Conservation (phyloP, 1,284 basidiomycete genomes). For the Ceratobasidium sp. region DNA sequence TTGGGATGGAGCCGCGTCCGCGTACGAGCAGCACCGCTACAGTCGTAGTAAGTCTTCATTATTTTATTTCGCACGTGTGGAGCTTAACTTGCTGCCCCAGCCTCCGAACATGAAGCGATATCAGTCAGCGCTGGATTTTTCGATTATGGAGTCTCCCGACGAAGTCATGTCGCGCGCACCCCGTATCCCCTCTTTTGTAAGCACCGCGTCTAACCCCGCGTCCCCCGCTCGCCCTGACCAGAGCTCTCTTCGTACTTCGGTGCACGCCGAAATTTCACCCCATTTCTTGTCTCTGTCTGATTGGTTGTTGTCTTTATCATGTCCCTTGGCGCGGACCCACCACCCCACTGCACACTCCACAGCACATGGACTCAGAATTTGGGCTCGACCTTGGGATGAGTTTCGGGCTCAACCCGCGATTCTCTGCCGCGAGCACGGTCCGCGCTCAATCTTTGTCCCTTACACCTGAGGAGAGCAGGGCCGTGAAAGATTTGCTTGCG, state of each 20-base stretch:
- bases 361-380: slow-evolving; percentile 24
- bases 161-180: slow-evolving; percentile 30
- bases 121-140: slow-evolving; percentile 9
- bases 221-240: slow-evolving; percentile 23
- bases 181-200: slow-evolving; percentile 41
- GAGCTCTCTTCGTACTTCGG: slow-evolving; percentile 6
- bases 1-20: slow-evolving; percentile 20
- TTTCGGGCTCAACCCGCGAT: slow-evolving; percentile 33
- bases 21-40: slow-evolving; percentile 16
- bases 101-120: slow-evolving; percentile 7
- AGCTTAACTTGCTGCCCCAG: not conserved
- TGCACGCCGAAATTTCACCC: slow-evolving; percentile 29
- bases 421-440: slow-evolving; percentile 29
- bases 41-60: slow-evolving; percentile 10
- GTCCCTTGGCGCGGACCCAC: not conserved
- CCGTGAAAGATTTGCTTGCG: slow-evolving; percentile 12
- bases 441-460: slow-evolving; percentile 14
- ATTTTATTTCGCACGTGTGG: not conserved
- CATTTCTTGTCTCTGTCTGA: not conserved
- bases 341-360: slow-evolving; percentile 3
- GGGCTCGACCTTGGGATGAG: slow-evolving; percentile 27
- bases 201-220: slow-evolving; percentile 38
- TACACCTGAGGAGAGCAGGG: slow-evolving; percentile 1
- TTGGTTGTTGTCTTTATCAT: not conserved
- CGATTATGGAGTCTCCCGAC: slow-evolving; percentile 37